Evolutionary conservation across 345 rosid genomes (phyloP).

Genomic region (Syzygium aqueum): DNA sequence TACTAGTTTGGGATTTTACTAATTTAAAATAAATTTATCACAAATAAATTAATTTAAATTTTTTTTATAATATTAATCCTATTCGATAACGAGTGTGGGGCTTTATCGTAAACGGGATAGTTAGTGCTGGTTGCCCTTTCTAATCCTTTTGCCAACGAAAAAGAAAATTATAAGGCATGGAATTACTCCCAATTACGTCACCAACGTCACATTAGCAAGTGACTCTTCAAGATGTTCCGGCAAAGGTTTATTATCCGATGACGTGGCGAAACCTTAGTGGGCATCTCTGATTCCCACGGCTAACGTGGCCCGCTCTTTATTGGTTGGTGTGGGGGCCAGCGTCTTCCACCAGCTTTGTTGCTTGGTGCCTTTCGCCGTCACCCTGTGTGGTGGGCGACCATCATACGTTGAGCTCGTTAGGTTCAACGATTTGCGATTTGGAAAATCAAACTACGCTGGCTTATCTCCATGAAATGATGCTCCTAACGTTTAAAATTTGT

Average conservation of each 20-base stretch:
- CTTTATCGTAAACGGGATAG: neutral
- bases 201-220: neutral
- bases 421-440: slow-evolving; percentile 50
- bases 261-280: slow-evolving; percentile 29
- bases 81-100: neutral
- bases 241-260: slow-evolving; percentile 13
- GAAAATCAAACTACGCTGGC: neutral
- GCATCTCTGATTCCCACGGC: slow-evolving; percentile 16
- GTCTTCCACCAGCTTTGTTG: slow-evolving; percentile 35
- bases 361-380: slow-evolving; percentile 32
- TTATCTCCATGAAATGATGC: neutral
- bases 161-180: neutral
- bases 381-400: slow-evolving; percentile 42
- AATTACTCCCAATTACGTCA: neutral
- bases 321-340: slow-evolving; percentile 7
- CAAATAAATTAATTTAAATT: too few relatives aligned
- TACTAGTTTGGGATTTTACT: too few relatives aligned
- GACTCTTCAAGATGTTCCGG: neutral
- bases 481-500: neutral
- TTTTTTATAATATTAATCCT: too few relatives aligned
- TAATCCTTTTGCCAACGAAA: neutral
- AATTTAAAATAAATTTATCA: too few relatives aligned
- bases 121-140: neutral
- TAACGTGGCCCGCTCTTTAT: slow-evolving; percentile 23
- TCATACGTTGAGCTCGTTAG: slow-evolving; percentile 26